phyloP scores from a whole-genome alignment of 805 yeast species.

The Hyphopichia homilentoma region DNA sequence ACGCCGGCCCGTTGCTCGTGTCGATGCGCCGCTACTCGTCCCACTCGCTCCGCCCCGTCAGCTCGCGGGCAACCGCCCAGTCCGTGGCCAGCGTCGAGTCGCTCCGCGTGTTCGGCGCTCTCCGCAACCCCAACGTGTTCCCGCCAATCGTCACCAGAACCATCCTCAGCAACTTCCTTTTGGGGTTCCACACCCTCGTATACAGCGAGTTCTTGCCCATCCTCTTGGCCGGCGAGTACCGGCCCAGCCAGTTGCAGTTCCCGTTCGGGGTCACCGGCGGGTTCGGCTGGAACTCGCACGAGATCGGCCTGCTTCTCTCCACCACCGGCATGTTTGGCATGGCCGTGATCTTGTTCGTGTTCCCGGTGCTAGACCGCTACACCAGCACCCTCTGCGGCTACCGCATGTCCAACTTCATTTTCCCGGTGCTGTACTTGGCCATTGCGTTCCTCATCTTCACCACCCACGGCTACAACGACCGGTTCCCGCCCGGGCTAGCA shows the following conservation, averaged over 20 bases:
- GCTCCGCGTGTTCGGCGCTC: conserved; percentile 3
- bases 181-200: conserved; percentile 29
- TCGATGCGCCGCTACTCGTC: conserved; percentile 16
- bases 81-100: conserved; percentile 6
- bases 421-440: conserved; percentile 28
- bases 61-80: no score
- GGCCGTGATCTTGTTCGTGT: conserved; percentile 23
- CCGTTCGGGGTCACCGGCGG: conserved; percentile 37
- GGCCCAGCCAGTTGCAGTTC: conserved; percentile 21
- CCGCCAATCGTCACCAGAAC: conserved; percentile 29
- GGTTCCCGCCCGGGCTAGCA: conserved; percentile 28
- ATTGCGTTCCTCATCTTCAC: conserved; percentile 32
- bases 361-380: conserved; percentile 30
- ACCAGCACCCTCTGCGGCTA: conserved; percentile 29
- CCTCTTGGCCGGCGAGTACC: conserved; percentile 28
- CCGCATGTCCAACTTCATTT: conserved; percentile 25
- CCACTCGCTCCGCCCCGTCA: no score
- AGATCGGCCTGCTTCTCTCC: conserved; percentile 34
- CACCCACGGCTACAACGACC: conserved; percentile 18
- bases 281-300: conserved; percentile 27
- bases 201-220: conserved; percentile 37
- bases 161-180: conserved; percentile 28
- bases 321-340: conserved; percentile 36
- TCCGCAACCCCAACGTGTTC: conserved; percentile 13
- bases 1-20: conserved; percentile 13